Conservation (phyloP, 768 basidiomycete genomes). For the Hysterangium stoloniferum region DNA sequence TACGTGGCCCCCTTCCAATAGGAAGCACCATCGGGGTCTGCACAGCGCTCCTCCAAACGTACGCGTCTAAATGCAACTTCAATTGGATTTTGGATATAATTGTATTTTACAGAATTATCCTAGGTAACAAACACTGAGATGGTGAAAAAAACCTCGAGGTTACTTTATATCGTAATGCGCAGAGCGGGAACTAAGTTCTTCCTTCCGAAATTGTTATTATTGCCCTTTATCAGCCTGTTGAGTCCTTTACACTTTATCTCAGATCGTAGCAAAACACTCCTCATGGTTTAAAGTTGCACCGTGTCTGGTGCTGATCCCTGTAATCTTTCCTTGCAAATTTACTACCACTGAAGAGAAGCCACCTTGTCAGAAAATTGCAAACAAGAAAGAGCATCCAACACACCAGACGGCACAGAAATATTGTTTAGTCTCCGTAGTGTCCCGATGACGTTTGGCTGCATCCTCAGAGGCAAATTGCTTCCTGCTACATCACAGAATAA, state of each 20-base stretch:
- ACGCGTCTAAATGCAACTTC: not conserved
- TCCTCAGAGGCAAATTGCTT: conserved; percentile 9
- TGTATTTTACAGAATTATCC: not conserved
- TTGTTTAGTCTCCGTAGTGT: conserved; percentile 4
- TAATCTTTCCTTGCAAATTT: conserved; percentile 7
- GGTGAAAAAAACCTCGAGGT: not conserved
- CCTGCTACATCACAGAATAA: not conserved
- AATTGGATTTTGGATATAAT: not conserved
- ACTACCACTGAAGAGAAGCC: not conserved
- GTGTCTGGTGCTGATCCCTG: conserved; percentile 2
- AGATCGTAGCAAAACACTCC: no score
- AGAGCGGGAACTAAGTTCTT: not conserved
- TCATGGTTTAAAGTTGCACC: not conserved
- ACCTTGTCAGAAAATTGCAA: not conserved
- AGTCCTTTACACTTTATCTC: no score
- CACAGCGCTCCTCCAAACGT: not conserved
- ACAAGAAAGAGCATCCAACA: not conserved
- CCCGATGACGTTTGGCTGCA: conserved; percentile 7
- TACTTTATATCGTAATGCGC: not conserved
- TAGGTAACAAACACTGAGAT: not conserved
- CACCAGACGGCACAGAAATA: conserved; percentile 3
- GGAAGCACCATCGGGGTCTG: not conserved
- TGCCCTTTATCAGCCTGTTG: not conserved
- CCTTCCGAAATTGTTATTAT: not conserved
- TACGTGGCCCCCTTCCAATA: not conserved